These are phyloP conservation scores for Apiospora saccharicola DNA, from an alignment of 2,329 filamentous ascomycete genomes.

Conservation along the genomic window DNA sequence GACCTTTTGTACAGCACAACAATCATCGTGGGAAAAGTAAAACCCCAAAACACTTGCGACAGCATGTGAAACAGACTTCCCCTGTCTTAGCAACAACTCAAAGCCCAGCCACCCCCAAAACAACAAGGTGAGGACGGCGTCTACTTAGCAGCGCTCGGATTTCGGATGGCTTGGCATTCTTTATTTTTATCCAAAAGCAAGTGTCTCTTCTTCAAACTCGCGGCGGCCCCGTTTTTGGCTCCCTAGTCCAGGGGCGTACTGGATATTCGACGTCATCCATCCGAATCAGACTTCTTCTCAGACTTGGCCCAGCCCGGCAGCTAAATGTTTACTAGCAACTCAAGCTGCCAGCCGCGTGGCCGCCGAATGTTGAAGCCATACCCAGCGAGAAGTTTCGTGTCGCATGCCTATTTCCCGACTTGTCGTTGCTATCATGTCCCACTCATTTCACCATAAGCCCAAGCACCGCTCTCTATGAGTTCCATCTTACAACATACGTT, in stretches of 20 bases:
- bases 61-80: conserved; percentile 13
- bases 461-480: background rate
- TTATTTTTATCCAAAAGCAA: conserved; percentile 18
- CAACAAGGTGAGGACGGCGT: background rate
- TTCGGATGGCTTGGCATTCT: conserved; percentile 5
- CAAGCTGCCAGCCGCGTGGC: background rate
- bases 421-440: background rate
- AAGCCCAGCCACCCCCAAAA: background rate
- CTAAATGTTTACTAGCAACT: background rate
- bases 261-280: conserved; percentile 6
- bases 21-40: conserved; percentile 2
- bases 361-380: background rate
- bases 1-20: background rate
- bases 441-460: background rate
- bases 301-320: background rate
- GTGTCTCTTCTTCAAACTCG: conserved; percentile 13
- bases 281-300: background rate
- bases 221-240: conserved; percentile 17
- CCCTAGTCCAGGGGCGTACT: conserved; percentile 4
- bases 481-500: conserved; percentile 7
- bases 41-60: conserved; percentile 10
- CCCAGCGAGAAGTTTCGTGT: background rate
- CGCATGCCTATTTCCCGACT: background rate
- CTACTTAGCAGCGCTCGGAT: background rate
- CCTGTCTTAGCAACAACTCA: background rate